phyloP scores from a whole-genome alignment of 768 basidiomycete genomes.

The Psilocybe tampanensis region DNA sequence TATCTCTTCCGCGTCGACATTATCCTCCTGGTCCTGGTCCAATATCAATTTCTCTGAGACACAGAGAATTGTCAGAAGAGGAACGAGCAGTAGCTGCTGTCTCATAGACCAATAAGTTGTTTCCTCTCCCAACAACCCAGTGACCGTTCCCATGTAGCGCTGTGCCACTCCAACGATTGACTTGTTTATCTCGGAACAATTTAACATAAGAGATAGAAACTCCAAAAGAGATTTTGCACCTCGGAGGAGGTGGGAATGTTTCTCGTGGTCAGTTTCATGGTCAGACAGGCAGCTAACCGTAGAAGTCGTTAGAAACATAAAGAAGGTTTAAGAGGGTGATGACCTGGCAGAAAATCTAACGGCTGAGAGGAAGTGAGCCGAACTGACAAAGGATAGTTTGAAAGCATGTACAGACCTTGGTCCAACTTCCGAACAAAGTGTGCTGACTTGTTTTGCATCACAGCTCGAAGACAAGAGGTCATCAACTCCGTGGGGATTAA shows the following conservation, averaged over 20 bases:
- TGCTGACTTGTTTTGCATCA: slow-evolving; percentile 9
- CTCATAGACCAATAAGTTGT: background rate
- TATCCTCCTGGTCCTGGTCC: background rate
- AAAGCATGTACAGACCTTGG: slow-evolving; percentile 26
- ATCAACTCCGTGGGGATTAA: slow-evolving; percentile 7
- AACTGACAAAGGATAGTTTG: background rate
- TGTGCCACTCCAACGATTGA: background rate
- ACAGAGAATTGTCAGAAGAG: slow-evolving; percentile 15
- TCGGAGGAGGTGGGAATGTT: background rate
- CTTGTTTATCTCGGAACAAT: background rate
- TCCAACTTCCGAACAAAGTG: slow-evolving; percentile 32
- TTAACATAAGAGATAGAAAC: slow-evolving; percentile 8
- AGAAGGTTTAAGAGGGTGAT: background rate
- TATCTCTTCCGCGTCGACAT: slow-evolving; percentile 11
- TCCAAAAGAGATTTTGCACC: slow-evolving; percentile 9
- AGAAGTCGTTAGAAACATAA: background rate
- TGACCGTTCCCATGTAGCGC: slow-evolving; percentile 6
- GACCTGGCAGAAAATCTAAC: background rate
- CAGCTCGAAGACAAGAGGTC: slow-evolving; percentile 3
- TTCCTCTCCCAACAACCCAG: slow-evolving; percentile 4
- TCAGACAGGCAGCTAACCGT: background rate
- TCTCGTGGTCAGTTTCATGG: background rate
- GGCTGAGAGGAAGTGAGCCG: background rate
- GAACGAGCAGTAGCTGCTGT: slow-evolving; percentile 4
- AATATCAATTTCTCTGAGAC: background rate